Evolutionary conservation across 208 protist species (phyloP).

Genomic region (Plasmodiophora brassicae): DNA sequence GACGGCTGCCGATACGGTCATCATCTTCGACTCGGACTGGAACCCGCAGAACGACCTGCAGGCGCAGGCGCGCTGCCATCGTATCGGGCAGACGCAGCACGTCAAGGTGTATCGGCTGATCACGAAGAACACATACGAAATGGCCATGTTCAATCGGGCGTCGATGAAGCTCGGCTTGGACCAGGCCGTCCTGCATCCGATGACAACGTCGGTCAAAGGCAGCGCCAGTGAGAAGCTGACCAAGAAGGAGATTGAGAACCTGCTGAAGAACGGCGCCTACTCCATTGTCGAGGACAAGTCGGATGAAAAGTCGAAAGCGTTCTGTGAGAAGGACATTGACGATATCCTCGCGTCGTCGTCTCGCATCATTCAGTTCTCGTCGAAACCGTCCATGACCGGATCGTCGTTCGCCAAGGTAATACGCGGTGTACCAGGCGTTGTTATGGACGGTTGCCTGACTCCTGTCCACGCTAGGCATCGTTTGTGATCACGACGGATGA

Average conservation of each 20-base stretch:
- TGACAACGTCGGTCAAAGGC: constrained; percentile 44
- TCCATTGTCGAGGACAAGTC: constrained; percentile 36
- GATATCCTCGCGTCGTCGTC: neutral
- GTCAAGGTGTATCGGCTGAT: constrained; percentile 75
- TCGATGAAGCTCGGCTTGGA: constrained; percentile 73
- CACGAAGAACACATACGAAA: constrained; percentile 72
- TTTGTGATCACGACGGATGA: neutral
- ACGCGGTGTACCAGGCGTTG: too few relatives aligned
- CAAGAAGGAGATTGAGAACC: constrained; percentile 34
- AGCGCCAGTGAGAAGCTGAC: neutral
- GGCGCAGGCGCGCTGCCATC: constrained; percentile 80
- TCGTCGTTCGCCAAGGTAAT: constrained; percentile 38
- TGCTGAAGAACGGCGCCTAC: constrained; percentile 44
- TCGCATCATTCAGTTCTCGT: neutral
- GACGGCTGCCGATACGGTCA: constrained; percentile 91
- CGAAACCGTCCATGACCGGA: neutral
- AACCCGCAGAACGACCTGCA: constrained; percentile 65
- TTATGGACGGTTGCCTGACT: too few relatives aligned
- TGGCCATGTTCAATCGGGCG: constrained; percentile 73
- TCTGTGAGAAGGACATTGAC: constrained; percentile 32
- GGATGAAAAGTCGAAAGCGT: neutral
- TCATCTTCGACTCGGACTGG: constrained; percentile 95
- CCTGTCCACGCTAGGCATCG: too few relatives aligned
- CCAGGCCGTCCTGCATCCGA: constrained; percentile 63
- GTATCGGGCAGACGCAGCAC: constrained; percentile 87